A percentile compares a stretch with the other conserved stretches of the same genome.
These are phyloP conservation scores for Colletotrichum sp. DNA, from an alignment of 2,329 filamentous ascomycete species.

Conservation along the genomic window DNA sequence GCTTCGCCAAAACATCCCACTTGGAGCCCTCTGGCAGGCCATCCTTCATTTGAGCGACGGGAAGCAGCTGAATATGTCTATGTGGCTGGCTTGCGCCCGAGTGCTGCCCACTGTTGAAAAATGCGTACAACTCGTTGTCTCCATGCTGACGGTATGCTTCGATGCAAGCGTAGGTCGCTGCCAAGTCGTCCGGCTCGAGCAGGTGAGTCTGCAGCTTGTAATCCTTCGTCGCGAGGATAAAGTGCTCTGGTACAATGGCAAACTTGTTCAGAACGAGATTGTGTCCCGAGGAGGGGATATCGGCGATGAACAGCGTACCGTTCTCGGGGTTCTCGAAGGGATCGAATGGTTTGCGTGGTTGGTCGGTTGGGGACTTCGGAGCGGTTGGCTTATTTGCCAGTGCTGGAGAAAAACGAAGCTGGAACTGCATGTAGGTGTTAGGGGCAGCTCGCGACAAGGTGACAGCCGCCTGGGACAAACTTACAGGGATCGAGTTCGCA, in stretches of 20 bases:
- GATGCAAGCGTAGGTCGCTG: conserved; percentile 66
- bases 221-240: conserved; percentile 71
- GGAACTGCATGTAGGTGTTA: conserved; percentile 58
- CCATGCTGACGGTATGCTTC: conserved; percentile 52
- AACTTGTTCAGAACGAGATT: conserved; percentile 78
- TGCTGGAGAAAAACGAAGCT: conserved; percentile 73
- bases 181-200: conserved; percentile 65
- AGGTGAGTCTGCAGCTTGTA: conserved; percentile 70
- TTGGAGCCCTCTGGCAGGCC: conserved; percentile 41
- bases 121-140: conserved; percentile 59
- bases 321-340: conserved; percentile 68
- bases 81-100: conserved; percentile 77
- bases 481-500: conserved; percentile 48
- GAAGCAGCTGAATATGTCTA: conserved; percentile 74
- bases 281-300: conserved; percentile 56
- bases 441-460: neutral
- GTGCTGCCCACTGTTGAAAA: conserved; percentile 73
- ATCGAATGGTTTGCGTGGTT: conserved; percentile 52
- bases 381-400: conserved; percentile 71
- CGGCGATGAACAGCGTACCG: conserved; percentile 57
- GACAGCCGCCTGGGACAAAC: conserved; percentile 11
- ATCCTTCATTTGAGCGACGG: conserved; percentile 66
- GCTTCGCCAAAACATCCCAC: conserved; percentile 59
- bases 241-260: conserved; percentile 73
- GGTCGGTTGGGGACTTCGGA: conserved; percentile 39